Conservation (phyloP, 2,329 filamentous ascomycete genomes). For the Blumeria graminis region DNA sequence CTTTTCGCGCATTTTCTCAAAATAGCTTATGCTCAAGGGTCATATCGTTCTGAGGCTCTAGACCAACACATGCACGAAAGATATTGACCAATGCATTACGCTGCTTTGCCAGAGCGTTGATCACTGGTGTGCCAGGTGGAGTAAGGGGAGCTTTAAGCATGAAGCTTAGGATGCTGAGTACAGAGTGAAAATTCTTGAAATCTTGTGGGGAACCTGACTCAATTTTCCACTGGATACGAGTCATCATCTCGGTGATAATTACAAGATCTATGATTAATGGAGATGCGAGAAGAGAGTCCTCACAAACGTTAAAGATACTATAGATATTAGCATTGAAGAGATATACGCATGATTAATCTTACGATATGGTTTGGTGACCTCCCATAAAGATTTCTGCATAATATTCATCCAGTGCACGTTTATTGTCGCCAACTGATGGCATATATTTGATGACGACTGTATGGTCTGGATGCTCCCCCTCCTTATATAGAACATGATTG, state of each 20-base stretch:
- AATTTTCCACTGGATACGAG: slow-evolving; percentile 78
- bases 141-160: slow-evolving; percentile 96
- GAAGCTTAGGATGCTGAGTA: slow-evolving; percentile 91
- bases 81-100: slow-evolving; percentile 88
- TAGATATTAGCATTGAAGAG: slow-evolving; percentile 4
- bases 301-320: slow-evolving; percentile 94
- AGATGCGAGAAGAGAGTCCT: slow-evolving; percentile 88
- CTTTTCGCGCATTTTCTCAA: slow-evolving; percentile 17
- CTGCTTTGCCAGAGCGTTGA: slow-evolving; percentile 93
- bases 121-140: slow-evolving; percentile 78
- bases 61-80: slow-evolving; percentile 88
- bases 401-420: slow-evolving; percentile 96
- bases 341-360: slow-evolving; percentile 17
- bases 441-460: slow-evolving; percentile 99
- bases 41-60: slow-evolving; percentile 97
- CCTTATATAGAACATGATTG: slow-evolving; percentile 71
- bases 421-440: slow-evolving; percentile 96
- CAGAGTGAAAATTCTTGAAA: slow-evolving; percentile 88
- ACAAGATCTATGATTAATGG: slow-evolving; percentile 95
- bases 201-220: slow-evolving; percentile 30
- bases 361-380: slow-evolving; percentile 88
- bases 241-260: slow-evolving; percentile 90
- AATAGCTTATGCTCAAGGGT: slow-evolving; percentile 97
- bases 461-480: slow-evolving; percentile 90
- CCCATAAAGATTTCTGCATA: slow-evolving; percentile 98